phyloP scores from a whole-genome alignment of 352 stramenopile genomes.

The Globisporangium paroecandrum region DNA sequence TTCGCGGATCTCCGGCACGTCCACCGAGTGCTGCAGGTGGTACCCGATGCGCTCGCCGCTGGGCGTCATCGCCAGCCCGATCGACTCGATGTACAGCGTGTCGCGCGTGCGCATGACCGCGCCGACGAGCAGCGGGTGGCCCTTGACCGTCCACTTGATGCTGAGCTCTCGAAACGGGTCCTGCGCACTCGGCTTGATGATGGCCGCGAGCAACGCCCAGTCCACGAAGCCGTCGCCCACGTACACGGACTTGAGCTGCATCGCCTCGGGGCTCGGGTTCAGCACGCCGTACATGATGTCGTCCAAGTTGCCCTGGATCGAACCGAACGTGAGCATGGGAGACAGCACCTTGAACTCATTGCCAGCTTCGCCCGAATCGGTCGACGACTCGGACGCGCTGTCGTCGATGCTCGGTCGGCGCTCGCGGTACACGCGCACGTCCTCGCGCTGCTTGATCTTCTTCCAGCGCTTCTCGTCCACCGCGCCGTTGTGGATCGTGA shows the following conservation, averaged over 20 bases:
- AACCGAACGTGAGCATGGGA: not conserved
- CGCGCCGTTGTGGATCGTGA: not conserved
- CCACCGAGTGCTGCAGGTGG: slow-evolving; percentile 42
- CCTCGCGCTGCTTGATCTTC: not conserved
- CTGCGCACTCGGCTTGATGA: not conserved
- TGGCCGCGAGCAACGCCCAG: not conserved
- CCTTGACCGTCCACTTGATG: not conserved
- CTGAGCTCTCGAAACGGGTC: not conserved
- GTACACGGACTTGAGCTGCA: slow-evolving; percentile 34
- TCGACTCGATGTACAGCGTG: slow-evolving; percentile 39
- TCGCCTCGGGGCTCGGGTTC: slow-evolving; percentile 30
- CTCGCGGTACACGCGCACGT: slow-evolving; percentile 2
- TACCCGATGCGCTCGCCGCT: slow-evolving; percentile 44
- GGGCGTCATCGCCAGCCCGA: slow-evolving; percentile 23
- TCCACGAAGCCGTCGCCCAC: not conserved
- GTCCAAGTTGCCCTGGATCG: slow-evolving; percentile 33
- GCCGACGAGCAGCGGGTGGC: slow-evolving; percentile 22
- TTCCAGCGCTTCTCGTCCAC: slow-evolving; percentile 4
- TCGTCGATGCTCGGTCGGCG: not conserved
- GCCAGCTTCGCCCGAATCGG: no score
- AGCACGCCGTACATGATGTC: slow-evolving; percentile 45
- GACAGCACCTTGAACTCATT: not conserved
- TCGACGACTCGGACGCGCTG: no score
- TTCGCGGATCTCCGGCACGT: slow-evolving; percentile 27
- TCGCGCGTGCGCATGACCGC: slow-evolving; percentile 36